Conservation (phyloP, 2,329 filamentous ascomycete species). For the Plectosphaerella cucumerina region DNA sequence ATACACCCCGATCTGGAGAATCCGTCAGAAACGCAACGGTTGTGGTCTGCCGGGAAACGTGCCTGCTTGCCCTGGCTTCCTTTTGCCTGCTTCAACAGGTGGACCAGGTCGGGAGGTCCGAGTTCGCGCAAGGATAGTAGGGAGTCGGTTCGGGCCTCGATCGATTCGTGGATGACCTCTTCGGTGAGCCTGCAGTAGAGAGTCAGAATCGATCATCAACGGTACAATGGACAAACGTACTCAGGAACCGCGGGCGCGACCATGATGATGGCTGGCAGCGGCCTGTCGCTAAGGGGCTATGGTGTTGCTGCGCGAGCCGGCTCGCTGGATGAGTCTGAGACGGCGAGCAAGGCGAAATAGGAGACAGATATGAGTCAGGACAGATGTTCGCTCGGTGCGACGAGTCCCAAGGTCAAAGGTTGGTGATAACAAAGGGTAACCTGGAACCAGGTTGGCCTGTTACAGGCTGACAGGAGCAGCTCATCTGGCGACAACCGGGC, state of each 20-base stretch:
- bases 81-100: slow-evolving; percentile 74
- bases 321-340: too few species aligned
- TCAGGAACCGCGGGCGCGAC: slow-evolving; percentile 72
- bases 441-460: too few species aligned
- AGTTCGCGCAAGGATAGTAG: slow-evolving; percentile 84
- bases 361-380: too few species aligned
- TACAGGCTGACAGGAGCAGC: neutral
- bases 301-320: neutral
- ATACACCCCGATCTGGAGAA: slow-evolving; percentile 75
- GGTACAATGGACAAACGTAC: slow-evolving; percentile 40
- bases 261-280: slow-evolving; percentile 43
- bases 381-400: too few species aligned
- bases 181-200: slow-evolving; percentile 71
- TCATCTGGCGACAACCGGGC: neutral
- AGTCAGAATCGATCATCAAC: slow-evolving; percentile 13
- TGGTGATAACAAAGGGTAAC: too few species aligned
- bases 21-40: slow-evolving; percentile 10
- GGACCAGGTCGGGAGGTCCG: slow-evolving; percentile 91
- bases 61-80: slow-evolving; percentile 56
- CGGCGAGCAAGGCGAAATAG: too few species aligned
- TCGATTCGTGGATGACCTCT: slow-evolving; percentile 84
- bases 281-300: neutral
- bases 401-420: too few species aligned
- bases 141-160: slow-evolving; percentile 89
- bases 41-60: slow-evolving; percentile 6